These are phyloP conservation scores for Corynespora cassiicola DNA, from an alignment of 2,329 filamentous ascomycete species.

Conservation along the genomic window DNA sequence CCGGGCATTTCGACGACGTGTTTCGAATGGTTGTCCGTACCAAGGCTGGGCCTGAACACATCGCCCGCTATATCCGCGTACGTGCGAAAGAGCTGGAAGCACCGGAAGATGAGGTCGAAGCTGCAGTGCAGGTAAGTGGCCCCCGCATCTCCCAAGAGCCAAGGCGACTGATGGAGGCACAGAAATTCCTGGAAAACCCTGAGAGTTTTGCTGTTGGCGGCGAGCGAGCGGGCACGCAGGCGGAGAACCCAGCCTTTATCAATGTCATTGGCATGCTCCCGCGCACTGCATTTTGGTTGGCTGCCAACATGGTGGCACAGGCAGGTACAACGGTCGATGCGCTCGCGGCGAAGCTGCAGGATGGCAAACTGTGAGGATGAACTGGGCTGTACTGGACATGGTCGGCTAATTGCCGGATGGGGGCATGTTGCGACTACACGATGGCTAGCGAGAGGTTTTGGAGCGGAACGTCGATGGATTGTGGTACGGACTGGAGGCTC, in stretches of 20 bases:
- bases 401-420: no score
- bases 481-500: no score
- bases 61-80: conserved; percentile 13
- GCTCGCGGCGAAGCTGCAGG: conserved; percentile 14
- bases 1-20: conserved; percentile 10
- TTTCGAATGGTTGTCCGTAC: conserved; percentile 6
- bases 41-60: neutral
- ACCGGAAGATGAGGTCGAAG: conserved; percentile 10
- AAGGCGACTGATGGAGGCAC: neutral
- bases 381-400: no score
- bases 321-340: conserved; percentile 14
- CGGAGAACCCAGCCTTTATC: conserved; percentile 28
- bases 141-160: neutral
- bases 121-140: conserved; percentile 8
- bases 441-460: no score
- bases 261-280: conserved; percentile 33
- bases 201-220: neutral
- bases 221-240: conserved; percentile 2
- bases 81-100: conserved; percentile 10
- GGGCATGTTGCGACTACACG: no score
- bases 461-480: no score
- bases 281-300: conserved; percentile 29
- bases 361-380: no score
- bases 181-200: conserved; percentile 6
- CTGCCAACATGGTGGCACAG: conserved; percentile 11